Conservation (phyloP, 305 asterid genomes). For the Fraxinus baroniana region DNA sequence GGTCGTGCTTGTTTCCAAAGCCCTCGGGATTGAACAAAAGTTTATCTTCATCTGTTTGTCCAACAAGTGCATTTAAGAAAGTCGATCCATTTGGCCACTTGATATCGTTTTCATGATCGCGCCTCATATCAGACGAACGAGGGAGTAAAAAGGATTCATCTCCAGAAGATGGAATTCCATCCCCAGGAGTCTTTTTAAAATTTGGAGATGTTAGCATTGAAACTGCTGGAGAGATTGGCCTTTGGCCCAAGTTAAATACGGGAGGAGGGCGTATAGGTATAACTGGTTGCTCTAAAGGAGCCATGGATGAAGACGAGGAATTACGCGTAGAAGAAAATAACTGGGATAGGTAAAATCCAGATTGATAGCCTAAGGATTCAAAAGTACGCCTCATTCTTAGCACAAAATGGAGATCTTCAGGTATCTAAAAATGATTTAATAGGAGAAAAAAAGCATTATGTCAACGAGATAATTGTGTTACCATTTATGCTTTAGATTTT, state of each 20-base stretch:
- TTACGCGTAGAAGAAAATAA: slow-evolving; percentile 75
- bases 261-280: slow-evolving; percentile 68
- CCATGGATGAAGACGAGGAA: slow-evolving; percentile 49
- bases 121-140: slow-evolving; percentile 67
- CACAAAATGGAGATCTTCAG: slow-evolving; percentile 96
- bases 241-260: slow-evolving; percentile 70
- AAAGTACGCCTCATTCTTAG: slow-evolving; percentile 95
- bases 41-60: slow-evolving; percentile 68
- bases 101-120: slow-evolving; percentile 74
- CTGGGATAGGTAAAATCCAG: slow-evolving; percentile 92
- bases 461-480: not conserved
- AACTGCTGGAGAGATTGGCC: slow-evolving; percentile 48
- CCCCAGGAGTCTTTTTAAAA: slow-evolving; percentile 50
- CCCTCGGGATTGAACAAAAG: slow-evolving; percentile 65
- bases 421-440: slow-evolving; percentile 47
- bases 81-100: slow-evolving; percentile 91
- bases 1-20: slow-evolving; percentile 38
- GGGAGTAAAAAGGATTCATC: slow-evolving; percentile 80
- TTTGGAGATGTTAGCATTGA: slow-evolving; percentile 50
- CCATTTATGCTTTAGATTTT: not conserved
- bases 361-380: slow-evolving; percentile 90
- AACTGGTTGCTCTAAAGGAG: slow-evolving; percentile 61
- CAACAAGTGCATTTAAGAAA: slow-evolving; percentile 79
- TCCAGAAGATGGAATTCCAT: slow-evolving; percentile 48
- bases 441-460: not conserved